Evolutionary conservation across 179 eudicot species (phyloP).

Genomic region (Silene vulgaris): DNA sequence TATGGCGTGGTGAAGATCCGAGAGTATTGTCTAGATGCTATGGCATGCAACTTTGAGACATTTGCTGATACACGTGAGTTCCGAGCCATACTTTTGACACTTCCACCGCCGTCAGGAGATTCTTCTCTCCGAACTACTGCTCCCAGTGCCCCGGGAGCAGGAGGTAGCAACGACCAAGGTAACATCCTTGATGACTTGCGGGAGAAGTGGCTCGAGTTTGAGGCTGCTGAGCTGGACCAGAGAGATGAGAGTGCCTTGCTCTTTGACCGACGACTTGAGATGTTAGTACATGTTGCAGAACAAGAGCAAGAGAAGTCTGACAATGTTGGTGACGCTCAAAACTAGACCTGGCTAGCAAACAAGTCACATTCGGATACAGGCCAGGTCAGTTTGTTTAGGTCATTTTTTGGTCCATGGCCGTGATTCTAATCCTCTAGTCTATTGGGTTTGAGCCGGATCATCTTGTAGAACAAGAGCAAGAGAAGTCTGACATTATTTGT

Average conservation of each 20-base stretch:
- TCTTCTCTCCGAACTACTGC: constrained; percentile 85
- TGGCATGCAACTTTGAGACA: constrained; percentile 85
- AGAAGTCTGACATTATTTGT: constrained; percentile 16
- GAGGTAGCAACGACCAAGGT: constrained; percentile 46
- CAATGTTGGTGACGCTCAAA: background rate
- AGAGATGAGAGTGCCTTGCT: constrained; percentile 91
- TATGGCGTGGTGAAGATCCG: constrained; percentile 82
- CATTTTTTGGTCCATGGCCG: too few relatives aligned
- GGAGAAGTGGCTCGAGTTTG: constrained; percentile 93
- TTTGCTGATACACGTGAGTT: constrained; percentile 78
- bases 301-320: constrained; percentile 38
- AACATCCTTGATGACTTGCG: constrained; percentile 87
- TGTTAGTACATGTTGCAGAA: constrained; percentile 72
- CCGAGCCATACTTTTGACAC: constrained; percentile 77
- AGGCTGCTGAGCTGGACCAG: constrained; percentile 81
- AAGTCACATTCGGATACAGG: background rate
- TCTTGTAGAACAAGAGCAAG: constrained; percentile 12
- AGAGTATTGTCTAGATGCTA: constrained; percentile 77
- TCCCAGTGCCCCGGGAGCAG: constrained; percentile 96
- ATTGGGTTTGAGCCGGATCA: too few relatives aligned
- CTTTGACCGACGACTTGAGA: constrained; percentile 85
- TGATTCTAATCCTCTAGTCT: too few relatives aligned
- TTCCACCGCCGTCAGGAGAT: constrained; percentile 97
- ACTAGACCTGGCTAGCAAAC: background rate
- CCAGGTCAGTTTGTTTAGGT: background rate